Base-by-base conservation (phyloP, 2,329 filamentous ascomycete genomes). In the Hymenotorrendiella dingleyae region DNA sequence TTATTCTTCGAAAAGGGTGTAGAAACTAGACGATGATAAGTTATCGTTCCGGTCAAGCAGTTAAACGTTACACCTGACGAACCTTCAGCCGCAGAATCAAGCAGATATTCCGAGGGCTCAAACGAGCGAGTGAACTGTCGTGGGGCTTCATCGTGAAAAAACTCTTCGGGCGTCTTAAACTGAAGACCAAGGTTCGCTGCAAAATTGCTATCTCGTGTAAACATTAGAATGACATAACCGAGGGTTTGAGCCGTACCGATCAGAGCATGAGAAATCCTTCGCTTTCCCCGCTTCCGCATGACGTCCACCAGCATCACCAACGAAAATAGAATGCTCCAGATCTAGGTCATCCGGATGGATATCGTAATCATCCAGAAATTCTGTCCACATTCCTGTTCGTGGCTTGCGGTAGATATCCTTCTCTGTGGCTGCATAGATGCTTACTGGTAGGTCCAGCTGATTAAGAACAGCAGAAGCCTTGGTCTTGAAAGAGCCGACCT, bases 91-190 rank as follows among this genome's bases (percentile, higher is more conserved):
- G 47, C 30, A 51, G 48, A 41, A 19, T 59, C 56, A 5, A 62
- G 49, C 22, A 78, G 65, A 55, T 83, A 80, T 3, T 69, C 62
- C 1, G 66, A 65, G 14, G 90, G 76, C 49, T 96, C 82, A 54
- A 97, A 94, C 0, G 76, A 69, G 42, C 86, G 73, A 8, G 65
- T 64, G 58, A 86, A 93, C 1, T 78, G 73, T 50, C 80, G 74
- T 1, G 84, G 70, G 19, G 74, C 58, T 54, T 87, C 76, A 2
- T 74, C 73, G 1, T 91, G 74, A 60, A 97, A 97, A 66, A 83
- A 95, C 62, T 96, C 90, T 59, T 98, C 93, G 0, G 93, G 93
- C 0, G 91, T 95, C 44, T 80, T 69, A 62, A 91, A 98, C 10
- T 68, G 61, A 52, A 98, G 78, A 4, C 86, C 86, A 10, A 90